These are phyloP conservation scores for Microbotryum scabiosae DNA, from an alignment of 1,284 basidiomycete genomes.

Conservation along the genomic window DNA sequence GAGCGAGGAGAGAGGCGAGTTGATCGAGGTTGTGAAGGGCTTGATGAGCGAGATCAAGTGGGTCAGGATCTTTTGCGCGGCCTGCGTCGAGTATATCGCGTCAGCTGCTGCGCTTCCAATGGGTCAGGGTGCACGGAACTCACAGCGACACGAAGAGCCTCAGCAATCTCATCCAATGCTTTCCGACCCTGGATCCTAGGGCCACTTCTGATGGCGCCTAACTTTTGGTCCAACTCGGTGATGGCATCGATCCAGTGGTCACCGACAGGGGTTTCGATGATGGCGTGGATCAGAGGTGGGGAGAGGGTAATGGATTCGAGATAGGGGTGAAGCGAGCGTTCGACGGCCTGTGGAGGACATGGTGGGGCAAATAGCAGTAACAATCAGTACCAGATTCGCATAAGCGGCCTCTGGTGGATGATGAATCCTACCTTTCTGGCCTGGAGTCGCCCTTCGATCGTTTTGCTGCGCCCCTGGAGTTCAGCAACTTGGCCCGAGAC, in stretches of 20 bases:
- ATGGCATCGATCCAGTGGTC: slow-evolving; percentile 78
- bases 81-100: slow-evolving; percentile 50
- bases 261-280: slow-evolving; percentile 73
- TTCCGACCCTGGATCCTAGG: slow-evolving; percentile 73
- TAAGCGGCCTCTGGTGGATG: too few relatives aligned
- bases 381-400: too few relatives aligned
- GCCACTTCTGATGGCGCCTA: slow-evolving; percentile 60
- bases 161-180: slow-evolving; percentile 70
- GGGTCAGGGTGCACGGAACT: slow-evolving; percentile 28
- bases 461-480: slow-evolving; percentile 77
- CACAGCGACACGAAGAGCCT: slow-evolving; percentile 77
- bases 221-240: slow-evolving; percentile 64
- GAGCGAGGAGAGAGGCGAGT: slow-evolving; percentile 85
- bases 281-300: slow-evolving; percentile 64
- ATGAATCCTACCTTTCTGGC: slow-evolving; percentile 59
- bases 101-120: not conserved
- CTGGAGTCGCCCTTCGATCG: slow-evolving; percentile 77
- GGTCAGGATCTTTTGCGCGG: slow-evolving; percentile 74
- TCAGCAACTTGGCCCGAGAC: slow-evolving; percentile 94
- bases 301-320: slow-evolving; percentile 73
- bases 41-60: slow-evolving; percentile 77
- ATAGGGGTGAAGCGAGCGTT: slow-evolving; percentile 72
- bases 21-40: slow-evolving; percentile 71
- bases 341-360: slow-evolving; percentile 57
- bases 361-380: too few relatives aligned